These are phyloP conservation scores for Cyberlindnera mississippiensis DNA, from an alignment of 805 yeast species.

Conservation along the genomic window DNA sequence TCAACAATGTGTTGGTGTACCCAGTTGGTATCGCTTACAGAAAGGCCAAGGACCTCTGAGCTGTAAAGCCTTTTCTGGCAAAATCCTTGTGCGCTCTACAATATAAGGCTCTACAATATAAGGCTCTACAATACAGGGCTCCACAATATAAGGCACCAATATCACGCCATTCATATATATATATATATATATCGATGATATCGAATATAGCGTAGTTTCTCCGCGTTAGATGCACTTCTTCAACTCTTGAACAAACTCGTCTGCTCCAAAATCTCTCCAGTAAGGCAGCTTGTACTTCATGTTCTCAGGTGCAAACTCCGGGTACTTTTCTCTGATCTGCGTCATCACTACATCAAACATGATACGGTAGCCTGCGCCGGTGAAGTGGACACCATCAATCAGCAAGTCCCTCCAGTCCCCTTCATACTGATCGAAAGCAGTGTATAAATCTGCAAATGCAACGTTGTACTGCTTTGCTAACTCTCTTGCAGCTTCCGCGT, in stretches of 20 bases:
- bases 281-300: constrained; percentile 34
- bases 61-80: no score
- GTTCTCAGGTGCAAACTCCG: constrained; percentile 44
- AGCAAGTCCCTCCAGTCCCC: constrained; percentile 40
- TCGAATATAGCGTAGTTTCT: not conserved
- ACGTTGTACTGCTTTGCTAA: constrained; percentile 45
- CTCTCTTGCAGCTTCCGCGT: constrained; percentile 45
- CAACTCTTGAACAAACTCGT: constrained; percentile 5
- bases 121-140: no score
- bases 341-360: constrained; percentile 41
- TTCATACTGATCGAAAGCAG: constrained; percentile 36
- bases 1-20: constrained; percentile 53
- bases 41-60: constrained; percentile 31
- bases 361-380: constrained; percentile 49
- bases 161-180: no score
- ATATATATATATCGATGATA: not conserved
- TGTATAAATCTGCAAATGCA: constrained; percentile 57
- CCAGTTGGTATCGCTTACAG: constrained; percentile 50
- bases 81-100: no score
- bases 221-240: not conserved
- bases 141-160: no score
- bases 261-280: constrained; percentile 37
- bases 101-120: no score
- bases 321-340: constrained; percentile 40
- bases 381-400: constrained; percentile 58